Percentiles rank a stretch among this genome's conserved stretches.
Evolutionary conservation across 2,329 filamentous ascomycete species (phyloP).

Genomic region (Hypoxylon sp.): DNA sequence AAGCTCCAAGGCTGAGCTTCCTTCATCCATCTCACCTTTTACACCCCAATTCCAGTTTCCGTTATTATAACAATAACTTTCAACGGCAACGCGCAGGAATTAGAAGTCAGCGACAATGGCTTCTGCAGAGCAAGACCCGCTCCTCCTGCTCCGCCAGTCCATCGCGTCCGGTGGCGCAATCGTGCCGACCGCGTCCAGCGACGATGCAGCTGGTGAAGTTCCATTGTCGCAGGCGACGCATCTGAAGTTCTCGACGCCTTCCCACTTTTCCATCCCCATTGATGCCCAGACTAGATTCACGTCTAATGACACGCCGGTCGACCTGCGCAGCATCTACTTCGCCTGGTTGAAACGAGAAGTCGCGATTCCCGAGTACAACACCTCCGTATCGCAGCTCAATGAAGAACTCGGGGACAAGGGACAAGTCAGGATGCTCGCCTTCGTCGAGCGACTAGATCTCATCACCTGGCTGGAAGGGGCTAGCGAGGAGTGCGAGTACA

Average conservation of each 20-base stretch:
- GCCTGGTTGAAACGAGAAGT: constrained; percentile 95
- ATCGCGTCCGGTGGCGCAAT: constrained; percentile 80
- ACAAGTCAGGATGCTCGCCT: constrained; percentile 88
- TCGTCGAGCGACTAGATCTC: constrained; percentile 91
- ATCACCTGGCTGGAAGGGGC: constrained; percentile 95
- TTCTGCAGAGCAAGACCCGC: constrained; percentile 77
- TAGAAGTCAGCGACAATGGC: constrained; percentile 64
- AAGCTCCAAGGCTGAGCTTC: constrained; percentile 30
- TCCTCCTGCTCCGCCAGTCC: constrained; percentile 85
- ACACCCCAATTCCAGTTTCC: constrained; percentile 7
- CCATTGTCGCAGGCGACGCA: constrained; percentile 82
- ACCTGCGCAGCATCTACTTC: constrained; percentile 95
- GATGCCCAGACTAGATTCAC: constrained; percentile 87
- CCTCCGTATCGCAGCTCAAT: constrained; percentile 84
- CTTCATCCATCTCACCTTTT: constrained; percentile 8
- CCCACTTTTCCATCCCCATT: constrained; percentile 76
- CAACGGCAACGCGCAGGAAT: constrained; percentile 15
- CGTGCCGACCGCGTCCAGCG: constrained; percentile 79
- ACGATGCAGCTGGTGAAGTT: constrained; percentile 73
- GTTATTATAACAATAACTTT: constrained; percentile 4
- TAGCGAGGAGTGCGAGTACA: constrained; percentile 91
- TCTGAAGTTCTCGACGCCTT: constrained; percentile 78
- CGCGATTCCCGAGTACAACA: constrained; percentile 91
- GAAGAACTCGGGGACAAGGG: constrained; percentile 78
- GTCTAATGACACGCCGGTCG: constrained; percentile 80